Base-by-base conservation (phyloP, 257 asterid species). In the Nicotiana knightiana region DNA sequence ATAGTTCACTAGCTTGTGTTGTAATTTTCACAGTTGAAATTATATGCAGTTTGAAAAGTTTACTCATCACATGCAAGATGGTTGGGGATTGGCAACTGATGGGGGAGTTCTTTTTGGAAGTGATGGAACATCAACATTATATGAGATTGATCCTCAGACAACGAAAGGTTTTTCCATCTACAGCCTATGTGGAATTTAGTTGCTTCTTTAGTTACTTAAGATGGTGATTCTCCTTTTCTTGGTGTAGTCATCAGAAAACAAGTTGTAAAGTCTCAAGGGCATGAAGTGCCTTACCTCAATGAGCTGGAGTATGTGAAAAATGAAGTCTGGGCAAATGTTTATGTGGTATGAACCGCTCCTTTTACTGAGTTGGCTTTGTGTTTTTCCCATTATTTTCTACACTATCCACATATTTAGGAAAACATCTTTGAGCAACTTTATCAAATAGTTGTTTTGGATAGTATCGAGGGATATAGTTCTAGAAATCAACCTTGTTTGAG, bases 11-110 rank as follows among this genome's bases (percentile, higher is more conserved):
- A 21, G 54, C 43, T 43, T 54, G 16, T n/a, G 57, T 73, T 30
- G 43, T 15, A 62, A 76, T 77, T 54, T 11, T 43, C 15, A 6
- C 12, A 71, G 24, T 12, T 71, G 15, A 71, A 39, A 68, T 58
- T 85, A 67, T 67, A 80, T 88, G 86, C 95, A 94, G 99, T 83
- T 88, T 83, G 84, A 77, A 77, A 87, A 68, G 70, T 96, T 94
- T 79, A 85, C 88, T 53, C 92, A 92, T 86, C 91, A 86, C 68
- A 96, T 96, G 99, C 79, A 88, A 84, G 99, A 96, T 89, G 99
- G 99, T 58, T 96, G 99, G 99, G 98, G 99, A 32, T 87, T 94
- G 89, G 94, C 99, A 83, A 96, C 97, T 62, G 92, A 96, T 83
- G 98, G 93, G 66, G 84, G 87, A 86, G 81, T 91, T 82, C 13